Evolutionary conservation across 495 filamentous ascomycete genomes (phyloP), one percentile per base, ranked within the genome.

Genomic region (Xylaria sp.): DNA sequence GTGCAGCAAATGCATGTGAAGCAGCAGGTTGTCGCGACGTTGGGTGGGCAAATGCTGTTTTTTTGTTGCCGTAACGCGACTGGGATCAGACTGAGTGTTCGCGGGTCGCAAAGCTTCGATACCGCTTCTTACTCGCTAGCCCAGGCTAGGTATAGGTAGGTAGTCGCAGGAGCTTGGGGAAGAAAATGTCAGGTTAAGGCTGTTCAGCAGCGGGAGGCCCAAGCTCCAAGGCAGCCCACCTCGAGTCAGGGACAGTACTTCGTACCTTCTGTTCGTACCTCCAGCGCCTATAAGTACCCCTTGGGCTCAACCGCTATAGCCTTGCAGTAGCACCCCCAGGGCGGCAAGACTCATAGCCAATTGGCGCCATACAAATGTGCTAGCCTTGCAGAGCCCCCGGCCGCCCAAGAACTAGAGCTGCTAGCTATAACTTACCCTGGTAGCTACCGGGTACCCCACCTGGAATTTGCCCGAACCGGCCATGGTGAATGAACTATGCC

Each of bases 1-100:
- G 64, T 72, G 72, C 75, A 73, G 73, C 43, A 74, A 67, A 78
- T 72, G 69, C 77, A 78, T 80, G 76, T 73, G 77, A 79, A 69
- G 68, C 62, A 65, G 63, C 61, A 67, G 64, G 70, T 19, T 70
- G 72, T 74, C 61, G 61, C 55, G 37, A 59, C 48, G 35, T 72
- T 52, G 19, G 15, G 21, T 55, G 43, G 44, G 62, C 64, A 15
- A 55, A 14, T 37, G 68, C 44, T 53, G 43, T 58, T 74, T 62
- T 68, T 63, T 55, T 40, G 68, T 57, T 40, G 57, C 46, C 67
- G 69, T 69, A 68, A 73, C 76, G 76, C 76, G 74, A 71, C 73
- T 48, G 29, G 37, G 61, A 46, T 44, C 21, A 2, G 59, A 15
- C 2, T 55, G 55, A 41, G 57, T 69, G 69, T 64, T 72, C 62